These are phyloP conservation scores for Didymellaceae sp. DNA, from an alignment of 2,329 filamentous ascomycete species.

Conservation along the genomic window DNA sequence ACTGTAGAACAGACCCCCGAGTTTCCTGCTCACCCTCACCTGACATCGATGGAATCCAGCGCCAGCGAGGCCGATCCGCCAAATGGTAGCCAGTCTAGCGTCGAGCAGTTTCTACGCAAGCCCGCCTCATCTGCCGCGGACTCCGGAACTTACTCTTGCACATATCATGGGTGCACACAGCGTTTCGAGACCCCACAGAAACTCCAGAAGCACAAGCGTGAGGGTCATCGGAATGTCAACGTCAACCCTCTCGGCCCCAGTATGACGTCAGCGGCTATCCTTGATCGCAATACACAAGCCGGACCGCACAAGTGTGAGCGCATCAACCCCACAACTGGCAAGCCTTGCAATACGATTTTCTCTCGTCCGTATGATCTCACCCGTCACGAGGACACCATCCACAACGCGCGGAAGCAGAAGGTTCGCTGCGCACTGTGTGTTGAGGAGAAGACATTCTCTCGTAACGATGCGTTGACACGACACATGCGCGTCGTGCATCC, in stretches of 20 bases:
- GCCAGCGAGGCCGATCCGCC: constrained; percentile 59
- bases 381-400: constrained; percentile 95
- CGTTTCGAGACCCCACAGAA: constrained; percentile 88
- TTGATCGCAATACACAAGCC: constrained; percentile 80
- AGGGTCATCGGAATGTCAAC: constrained; percentile 73
- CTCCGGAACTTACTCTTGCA: constrained; percentile 92
- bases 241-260: constrained; percentile 44
- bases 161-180: constrained; percentile 86
- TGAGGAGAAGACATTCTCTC: constrained; percentile 96
- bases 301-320: constrained; percentile 92
- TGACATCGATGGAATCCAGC: constrained; percentile 68
- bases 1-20: constrained; percentile 57
- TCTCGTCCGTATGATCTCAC: constrained; percentile 96
- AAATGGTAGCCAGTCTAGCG: constrained; percentile 51
- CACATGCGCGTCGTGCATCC: constrained; percentile 95
- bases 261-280: constrained; percentile 61
- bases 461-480: constrained; percentile 90
- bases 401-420: constrained; percentile 93
- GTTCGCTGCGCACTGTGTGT: constrained; percentile 91
- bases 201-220: constrained; percentile 94
- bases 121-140: constrained; percentile 74
- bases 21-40: constrained; percentile 63
- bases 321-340: constrained; percentile 92
- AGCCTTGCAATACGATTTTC: constrained; percentile 93
- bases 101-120: constrained; percentile 51